phyloP scores from a whole-genome alignment of 2,329 filamentous ascomycete species.

The Phialophora expanda region DNA sequence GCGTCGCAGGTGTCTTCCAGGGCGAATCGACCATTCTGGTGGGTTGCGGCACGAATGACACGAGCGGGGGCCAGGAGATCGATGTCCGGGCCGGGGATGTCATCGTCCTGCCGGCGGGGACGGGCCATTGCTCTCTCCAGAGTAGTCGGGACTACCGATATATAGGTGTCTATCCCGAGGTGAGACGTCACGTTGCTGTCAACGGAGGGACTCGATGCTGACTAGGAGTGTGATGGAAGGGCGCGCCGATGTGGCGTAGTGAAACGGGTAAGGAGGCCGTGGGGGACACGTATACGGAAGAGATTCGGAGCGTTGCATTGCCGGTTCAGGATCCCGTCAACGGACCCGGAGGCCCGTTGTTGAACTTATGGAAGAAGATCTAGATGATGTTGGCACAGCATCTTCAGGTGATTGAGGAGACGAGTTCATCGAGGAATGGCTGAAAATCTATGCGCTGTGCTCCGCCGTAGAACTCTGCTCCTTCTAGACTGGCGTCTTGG shows the following conservation, averaged over 20 bases:
- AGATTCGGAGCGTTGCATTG: constrained; percentile 34
- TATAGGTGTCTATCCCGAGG: constrained; percentile 47
- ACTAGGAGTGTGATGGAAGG: constrained; percentile 23
- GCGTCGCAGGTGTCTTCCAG: constrained; percentile 22
- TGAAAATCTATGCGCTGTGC: background rate
- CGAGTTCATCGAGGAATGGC: background rate
- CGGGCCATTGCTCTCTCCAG: constrained; percentile 44
- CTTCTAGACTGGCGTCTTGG: background rate
- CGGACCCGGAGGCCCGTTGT: constrained; percentile 35
- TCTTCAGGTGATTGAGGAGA: no score
- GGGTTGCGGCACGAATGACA: constrained; percentile 42
- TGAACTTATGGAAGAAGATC: constrained; percentile 36
- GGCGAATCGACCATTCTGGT: constrained; percentile 35
- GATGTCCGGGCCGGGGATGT: constrained; percentile 43
- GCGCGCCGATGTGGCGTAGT: constrained; percentile 37
- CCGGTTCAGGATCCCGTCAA: constrained; percentile 39
- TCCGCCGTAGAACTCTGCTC: background rate
- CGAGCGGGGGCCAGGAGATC: constrained; percentile 32
- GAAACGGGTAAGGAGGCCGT: constrained; percentile 38
- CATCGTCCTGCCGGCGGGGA: constrained; percentile 46
- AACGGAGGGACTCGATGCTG: background rate
- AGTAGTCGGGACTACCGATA: constrained; percentile 44
- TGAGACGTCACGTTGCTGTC: constrained; percentile 26
- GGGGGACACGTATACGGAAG: constrained; percentile 26
- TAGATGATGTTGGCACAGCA: constrained; percentile 1